Conservation (phyloP, 2,329 filamentous ascomycete genomes). For the Cyphellophora europaea region DNA sequence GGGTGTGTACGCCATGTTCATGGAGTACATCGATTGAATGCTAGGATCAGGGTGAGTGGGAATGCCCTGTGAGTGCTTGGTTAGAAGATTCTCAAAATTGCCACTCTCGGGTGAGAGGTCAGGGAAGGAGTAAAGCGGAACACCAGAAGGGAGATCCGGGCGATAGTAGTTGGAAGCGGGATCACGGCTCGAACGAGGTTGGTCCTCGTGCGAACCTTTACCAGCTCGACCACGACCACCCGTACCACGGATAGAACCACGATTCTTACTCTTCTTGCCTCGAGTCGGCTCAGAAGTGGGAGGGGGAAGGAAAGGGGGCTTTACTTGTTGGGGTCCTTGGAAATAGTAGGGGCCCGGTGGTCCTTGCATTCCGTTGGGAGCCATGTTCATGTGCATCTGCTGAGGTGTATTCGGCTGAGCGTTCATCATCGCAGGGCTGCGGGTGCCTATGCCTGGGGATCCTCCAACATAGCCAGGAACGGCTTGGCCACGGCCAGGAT, state of each 20-base stretch:
- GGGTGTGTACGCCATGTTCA: slow-evolving; percentile 8
- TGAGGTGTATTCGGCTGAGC: slow-evolving; percentile 62
- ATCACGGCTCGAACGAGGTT: slow-evolving; percentile 20
- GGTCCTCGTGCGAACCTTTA: slow-evolving; percentile 20
- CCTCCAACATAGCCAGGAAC: slow-evolving; percentile 46
- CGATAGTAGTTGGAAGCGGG: slow-evolving; percentile 19
- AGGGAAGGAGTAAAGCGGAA: slow-evolving; percentile 25
- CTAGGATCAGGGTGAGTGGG: slow-evolving; percentile 19
- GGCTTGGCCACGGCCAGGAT: slow-evolving; percentile 3
- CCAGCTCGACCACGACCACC: slow-evolving; percentile 16
- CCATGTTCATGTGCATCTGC: slow-evolving; percentile 55
- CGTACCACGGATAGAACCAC: slow-evolving; percentile 12
- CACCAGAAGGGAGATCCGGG: slow-evolving; percentile 16
- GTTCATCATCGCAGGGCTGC: slow-evolving; percentile 57
- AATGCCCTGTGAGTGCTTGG: slow-evolving; percentile 42
- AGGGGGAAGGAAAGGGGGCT: slow-evolving; percentile 30
- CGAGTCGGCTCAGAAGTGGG: slow-evolving; percentile 10
- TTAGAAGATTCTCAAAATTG: slow-evolving; percentile 67
- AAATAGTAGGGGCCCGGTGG: slow-evolving; percentile 46
- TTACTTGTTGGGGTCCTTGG: slow-evolving; percentile 53
- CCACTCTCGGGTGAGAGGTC: slow-evolving; percentile 62
- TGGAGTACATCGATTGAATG: slow-evolving; percentile 18
- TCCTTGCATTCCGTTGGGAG: slow-evolving; percentile 44
- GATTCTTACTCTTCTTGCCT: slow-evolving; percentile 32
- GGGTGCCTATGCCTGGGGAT: slow-evolving; percentile 56